These are phyloP conservation scores for Fomitopsis pulvina DNA, from an alignment of 768 basidiomycete species.

Conservation along the genomic window DNA sequence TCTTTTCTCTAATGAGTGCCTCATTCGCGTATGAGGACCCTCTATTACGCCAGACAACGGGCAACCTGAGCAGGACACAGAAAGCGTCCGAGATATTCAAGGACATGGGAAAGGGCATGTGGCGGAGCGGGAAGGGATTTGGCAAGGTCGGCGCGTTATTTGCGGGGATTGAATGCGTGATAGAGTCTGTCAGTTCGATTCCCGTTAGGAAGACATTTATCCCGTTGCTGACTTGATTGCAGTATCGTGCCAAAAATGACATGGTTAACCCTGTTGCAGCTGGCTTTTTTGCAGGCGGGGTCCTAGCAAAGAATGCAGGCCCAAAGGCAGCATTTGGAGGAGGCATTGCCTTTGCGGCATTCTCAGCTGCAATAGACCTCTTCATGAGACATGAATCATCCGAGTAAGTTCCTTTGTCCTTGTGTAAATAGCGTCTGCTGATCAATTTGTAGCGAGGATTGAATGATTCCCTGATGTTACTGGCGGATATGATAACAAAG, in stretches of 20 bases:
- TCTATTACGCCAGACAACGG: constrained; percentile 57
- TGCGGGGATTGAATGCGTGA: constrained; percentile 92
- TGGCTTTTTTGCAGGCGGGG: constrained; percentile 83
- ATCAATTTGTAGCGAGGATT: constrained; percentile 17
- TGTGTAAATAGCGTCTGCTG: not conserved
- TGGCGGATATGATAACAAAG: not conserved
- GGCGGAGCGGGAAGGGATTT: constrained; percentile 83
- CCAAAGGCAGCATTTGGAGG: constrained; percentile 85
- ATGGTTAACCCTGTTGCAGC: constrained; percentile 85
- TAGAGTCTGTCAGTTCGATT: constrained; percentile 73
- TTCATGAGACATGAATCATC: constrained; percentile 76
- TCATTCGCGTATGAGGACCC: constrained; percentile 97
- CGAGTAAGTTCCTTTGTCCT: constrained; percentile 45
- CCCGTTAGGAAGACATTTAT: not conserved
- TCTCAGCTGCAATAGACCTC: constrained; percentile 85
- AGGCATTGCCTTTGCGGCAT: constrained; percentile 87
- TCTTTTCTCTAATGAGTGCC: constrained; percentile 94
- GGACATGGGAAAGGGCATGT: constrained; percentile 95
- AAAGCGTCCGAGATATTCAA: constrained; percentile 83
- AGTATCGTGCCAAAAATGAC: constrained; percentile 97
- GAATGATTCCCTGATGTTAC: not conserved
- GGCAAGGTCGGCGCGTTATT: constrained; percentile 92
- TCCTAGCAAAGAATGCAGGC: constrained; percentile 83
- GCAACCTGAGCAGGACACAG: constrained; percentile 55
- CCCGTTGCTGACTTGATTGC: not conserved